Evolutionary conservation across 495 filamentous ascomycete genomes (phyloP), one percentile per base, ranked within the genome.

Genomic region (Clohesyomyces aquaticus): DNA sequence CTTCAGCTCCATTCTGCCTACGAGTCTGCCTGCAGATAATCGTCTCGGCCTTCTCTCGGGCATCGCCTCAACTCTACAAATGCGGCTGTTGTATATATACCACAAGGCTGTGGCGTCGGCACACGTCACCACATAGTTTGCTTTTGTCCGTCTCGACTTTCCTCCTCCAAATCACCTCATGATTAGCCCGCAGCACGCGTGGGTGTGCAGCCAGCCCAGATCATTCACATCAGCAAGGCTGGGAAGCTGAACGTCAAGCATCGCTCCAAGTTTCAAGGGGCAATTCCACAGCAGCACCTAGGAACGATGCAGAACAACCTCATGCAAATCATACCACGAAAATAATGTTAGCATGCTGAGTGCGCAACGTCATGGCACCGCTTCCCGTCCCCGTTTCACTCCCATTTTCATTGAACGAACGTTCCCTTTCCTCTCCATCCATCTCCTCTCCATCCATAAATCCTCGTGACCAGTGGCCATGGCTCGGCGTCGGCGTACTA

Each of bases 31-130:
- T 52, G 49, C 49, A 16, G 21, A 16, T 52, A 8, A 8, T 12
- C 49, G n/a, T n/a, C 23, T n/a, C 27, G 23, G 6, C n/a, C 21
- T 26, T 27, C 27, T 11, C 22, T 22, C 49, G 23, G 27, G 6
- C 8, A 16, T 27, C 49, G 6, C 21, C 16, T 52, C 12, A 3
- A 52, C 32, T 6, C 6, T 6, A 38, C 32, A 38, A 38, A 38
- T 6, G 32, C 32, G 32, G 6, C 32, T 38, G 6, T 38, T 38
- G 6, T 6, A 38, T 14, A 14, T 14, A 52, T 23, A 23, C 49
- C 49, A 52, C 49, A 52, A 52, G 27, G 22, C 27, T 21, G 49
- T 52, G 49, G 12, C 23, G 49, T n/a, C 22, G 21, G 49, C 22
- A 52, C 49, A 38, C 32, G 32, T 38, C 32, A 38, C 32, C 6